Evolutionary conservation across 768 basidiomycete species (phyloP).

Genomic region (Russula sp.): DNA sequence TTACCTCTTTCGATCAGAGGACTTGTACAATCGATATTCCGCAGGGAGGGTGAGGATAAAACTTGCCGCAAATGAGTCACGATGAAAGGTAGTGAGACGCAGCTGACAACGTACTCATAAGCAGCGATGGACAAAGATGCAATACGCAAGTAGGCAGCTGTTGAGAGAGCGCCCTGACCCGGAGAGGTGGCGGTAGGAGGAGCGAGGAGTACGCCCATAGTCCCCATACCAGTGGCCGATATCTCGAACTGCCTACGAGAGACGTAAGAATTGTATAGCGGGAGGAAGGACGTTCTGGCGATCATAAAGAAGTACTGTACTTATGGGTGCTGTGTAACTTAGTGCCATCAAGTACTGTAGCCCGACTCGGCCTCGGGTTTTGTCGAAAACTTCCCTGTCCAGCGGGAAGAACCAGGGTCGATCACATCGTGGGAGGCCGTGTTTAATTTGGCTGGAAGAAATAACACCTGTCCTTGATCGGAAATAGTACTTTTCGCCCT

Average conservation of each 20-base stretch:
- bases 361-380: too few species aligned
- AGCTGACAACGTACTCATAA: slow-evolving; percentile 19
- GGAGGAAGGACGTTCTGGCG: background rate
- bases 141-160: slow-evolving; percentile 18
- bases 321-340: background rate
- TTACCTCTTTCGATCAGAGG: slow-evolving; percentile 1
- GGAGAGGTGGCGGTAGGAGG: background rate
- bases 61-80: background rate
- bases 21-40: slow-evolving; percentile 19
- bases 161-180: background rate
- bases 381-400: background rate
- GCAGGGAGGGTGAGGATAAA: slow-evolving; percentile 22
- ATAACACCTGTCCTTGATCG: background rate
- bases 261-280: background rate
- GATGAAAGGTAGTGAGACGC: background rate
- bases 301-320: background rate
- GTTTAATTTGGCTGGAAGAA: too few species aligned
- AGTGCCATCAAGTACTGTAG: too few species aligned
- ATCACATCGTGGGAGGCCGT: background rate
- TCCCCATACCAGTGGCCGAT: too few species aligned
- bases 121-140: slow-evolving; percentile 15
- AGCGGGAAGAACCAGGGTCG: background rate
- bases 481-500: background rate
- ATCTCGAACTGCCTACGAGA: background rate
- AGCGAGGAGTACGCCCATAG: background rate